phyloP scores from a whole-genome alignment of 495 filamentous ascomycete species.

The Articulospora tetracladia region DNA sequence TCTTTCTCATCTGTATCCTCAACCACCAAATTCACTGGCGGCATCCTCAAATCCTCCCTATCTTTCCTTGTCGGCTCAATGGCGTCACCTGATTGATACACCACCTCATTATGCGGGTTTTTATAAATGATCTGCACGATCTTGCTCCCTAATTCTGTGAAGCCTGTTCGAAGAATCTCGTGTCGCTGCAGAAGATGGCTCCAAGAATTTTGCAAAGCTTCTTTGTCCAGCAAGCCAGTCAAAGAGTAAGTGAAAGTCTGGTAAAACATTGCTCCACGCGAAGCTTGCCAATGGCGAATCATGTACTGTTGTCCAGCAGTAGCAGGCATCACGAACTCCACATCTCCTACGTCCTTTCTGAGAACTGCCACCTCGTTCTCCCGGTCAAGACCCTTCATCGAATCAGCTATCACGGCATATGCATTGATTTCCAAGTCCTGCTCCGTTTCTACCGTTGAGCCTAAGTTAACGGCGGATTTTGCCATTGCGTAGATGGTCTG shows the following conservation, averaged over 20 bases:
- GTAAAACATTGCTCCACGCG: constrained; percentile 49
- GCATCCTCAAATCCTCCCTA: constrained; percentile 15
- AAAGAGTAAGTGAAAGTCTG: constrained; percentile 49
- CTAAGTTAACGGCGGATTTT: background rate
- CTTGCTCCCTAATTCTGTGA: constrained; percentile 6
- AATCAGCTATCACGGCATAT: constrained; percentile 27
- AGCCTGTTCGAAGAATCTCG: constrained; percentile 49
- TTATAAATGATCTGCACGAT: constrained; percentile 36
- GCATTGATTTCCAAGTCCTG: constrained; percentile 24
- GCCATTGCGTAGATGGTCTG: constrained; percentile 60
- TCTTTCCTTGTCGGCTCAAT: constrained; percentile 10
- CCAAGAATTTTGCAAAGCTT: constrained; percentile 48
- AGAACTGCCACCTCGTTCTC: constrained; percentile 15
- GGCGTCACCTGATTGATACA: constrained; percentile 12
- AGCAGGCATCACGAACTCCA: constrained; percentile 50
- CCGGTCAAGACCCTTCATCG: constrained; percentile 30
- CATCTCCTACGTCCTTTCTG: constrained; percentile 27
- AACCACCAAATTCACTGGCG: constrained; percentile 18
- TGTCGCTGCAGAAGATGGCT: constrained; percentile 39
- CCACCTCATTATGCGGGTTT: constrained; percentile 14
- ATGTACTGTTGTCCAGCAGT: constrained; percentile 59
- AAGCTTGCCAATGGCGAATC: constrained; percentile 52
- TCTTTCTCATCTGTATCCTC: constrained; percentile 18
- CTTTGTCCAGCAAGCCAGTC: constrained; percentile 29
- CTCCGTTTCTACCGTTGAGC: constrained; percentile 8